Conservation (phyloP, 768 basidiomycete species). For the Lactarius sanguifluus region DNA sequence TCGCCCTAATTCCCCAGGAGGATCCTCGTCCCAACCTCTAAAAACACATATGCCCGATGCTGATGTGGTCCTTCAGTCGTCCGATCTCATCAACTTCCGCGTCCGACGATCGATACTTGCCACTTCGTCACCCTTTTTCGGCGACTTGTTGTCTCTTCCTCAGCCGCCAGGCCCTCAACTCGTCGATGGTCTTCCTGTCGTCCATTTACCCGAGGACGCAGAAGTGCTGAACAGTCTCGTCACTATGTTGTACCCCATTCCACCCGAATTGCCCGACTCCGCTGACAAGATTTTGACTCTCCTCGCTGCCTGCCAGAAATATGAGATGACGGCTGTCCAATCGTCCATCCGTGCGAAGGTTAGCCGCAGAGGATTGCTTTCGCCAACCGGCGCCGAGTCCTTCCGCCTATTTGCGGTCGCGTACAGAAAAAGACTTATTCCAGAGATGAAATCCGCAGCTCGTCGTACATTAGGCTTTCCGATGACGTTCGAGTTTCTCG, state of each 20-base stretch:
- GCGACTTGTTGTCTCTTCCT: conserved; percentile 8
- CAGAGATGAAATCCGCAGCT: conserved; percentile 3
- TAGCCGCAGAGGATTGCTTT: background rate
- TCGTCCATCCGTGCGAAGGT: conserved; percentile 1
- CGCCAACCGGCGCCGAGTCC: background rate
- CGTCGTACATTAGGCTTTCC: background rate
- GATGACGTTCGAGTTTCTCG: background rate
- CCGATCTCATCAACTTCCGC: conserved; percentile 4
- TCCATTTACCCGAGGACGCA: background rate
- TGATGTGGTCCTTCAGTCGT: conserved; percentile 10
- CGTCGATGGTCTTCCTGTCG: background rate
- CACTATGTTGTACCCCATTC: conserved; percentile 9
- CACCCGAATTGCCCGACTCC: background rate
- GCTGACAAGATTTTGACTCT: conserved; percentile 1
- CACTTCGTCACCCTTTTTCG: background rate
- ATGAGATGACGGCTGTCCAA: conserved; percentile 11
- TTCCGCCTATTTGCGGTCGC: conserved; percentile 14
- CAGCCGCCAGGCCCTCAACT: background rate
- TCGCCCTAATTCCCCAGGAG: background rate
- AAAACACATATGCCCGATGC: background rate
- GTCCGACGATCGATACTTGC: background rate
- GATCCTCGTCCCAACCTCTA: too few species aligned
- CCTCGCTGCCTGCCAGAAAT: conserved; percentile 14
- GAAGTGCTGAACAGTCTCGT: conserved; percentile 13
- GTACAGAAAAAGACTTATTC: background rate